These are phyloP conservation scores for Hypoxylon sp. DNA, from an alignment of 2,329 filamentous ascomycete genomes.

Conservation along the genomic window DNA sequence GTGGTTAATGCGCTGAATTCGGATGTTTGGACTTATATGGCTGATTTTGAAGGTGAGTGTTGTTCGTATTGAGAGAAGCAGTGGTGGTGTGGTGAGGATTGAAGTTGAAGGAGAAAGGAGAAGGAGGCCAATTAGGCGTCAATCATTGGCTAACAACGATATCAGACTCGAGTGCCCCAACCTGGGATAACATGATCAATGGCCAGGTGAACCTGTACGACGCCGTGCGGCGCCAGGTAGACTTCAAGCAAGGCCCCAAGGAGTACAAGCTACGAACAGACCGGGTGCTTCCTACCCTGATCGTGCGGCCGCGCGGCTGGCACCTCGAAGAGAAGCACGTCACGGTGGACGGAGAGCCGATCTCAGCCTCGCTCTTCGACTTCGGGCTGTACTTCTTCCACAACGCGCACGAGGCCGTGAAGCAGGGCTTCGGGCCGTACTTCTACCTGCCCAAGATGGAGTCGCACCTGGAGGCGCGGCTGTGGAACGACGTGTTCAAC, in stretches of 20 bases:
- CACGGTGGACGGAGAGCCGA: slow-evolving; percentile 93
- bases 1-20: slow-evolving; percentile 97
- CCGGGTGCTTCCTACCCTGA: slow-evolving; percentile 86
- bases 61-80: slow-evolving; percentile 4
- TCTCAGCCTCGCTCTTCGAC: slow-evolving; percentile 93
- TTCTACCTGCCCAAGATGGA: slow-evolving; percentile 99
- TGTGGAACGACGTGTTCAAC: slow-evolving; percentile 99
- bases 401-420: slow-evolving; percentile 91
- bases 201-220: slow-evolving; percentile 98
- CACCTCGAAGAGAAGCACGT: slow-evolving; percentile 99
- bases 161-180: slow-evolving; percentile 91
- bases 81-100: slow-evolving; percentile 7
- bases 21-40: slow-evolving; percentile 99
- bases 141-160: slow-evolving; percentile 35
- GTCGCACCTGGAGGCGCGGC: slow-evolving; percentile 93
- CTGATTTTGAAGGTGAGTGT: slow-evolving; percentile 91
- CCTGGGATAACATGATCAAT: slow-evolving; percentile 99
- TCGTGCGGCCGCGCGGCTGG: slow-evolving; percentile 96
- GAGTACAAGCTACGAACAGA: slow-evolving; percentile 98
- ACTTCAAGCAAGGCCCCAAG: slow-evolving; percentile 96
- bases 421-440: slow-evolving; percentile 90
- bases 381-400: slow-evolving; percentile 99
- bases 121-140: background rate
- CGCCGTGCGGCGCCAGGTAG: slow-evolving; percentile 91
- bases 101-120: background rate